These are phyloP conservation scores for Ganoderma multipileum DNA, from an alignment of 1,284 basidiomycete genomes.

Conservation along the genomic window DNA sequence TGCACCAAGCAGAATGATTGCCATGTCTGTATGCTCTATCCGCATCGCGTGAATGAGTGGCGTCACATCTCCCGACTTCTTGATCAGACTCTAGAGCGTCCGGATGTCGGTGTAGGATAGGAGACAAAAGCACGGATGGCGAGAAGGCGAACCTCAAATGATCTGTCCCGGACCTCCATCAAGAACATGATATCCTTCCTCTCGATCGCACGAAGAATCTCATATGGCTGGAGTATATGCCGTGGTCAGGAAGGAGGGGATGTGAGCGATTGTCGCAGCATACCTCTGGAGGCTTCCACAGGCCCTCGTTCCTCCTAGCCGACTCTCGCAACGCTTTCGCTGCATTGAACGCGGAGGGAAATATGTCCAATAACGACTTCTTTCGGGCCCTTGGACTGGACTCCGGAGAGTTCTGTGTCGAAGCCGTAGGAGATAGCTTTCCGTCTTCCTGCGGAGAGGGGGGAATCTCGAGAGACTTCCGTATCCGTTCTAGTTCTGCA, in stretches of 20 bases:
- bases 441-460: constrained; percentile 23
- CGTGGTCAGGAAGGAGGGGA: not conserved
- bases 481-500: constrained; percentile 46
- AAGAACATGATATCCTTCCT: constrained; percentile 75
- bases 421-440: constrained; percentile 14
- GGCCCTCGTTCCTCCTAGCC: constrained; percentile 11
- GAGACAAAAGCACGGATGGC: not conserved
- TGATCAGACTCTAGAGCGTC: constrained; percentile 67
- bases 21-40: constrained; percentile 76
- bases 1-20: constrained; percentile 78
- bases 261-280: constrained; percentile 18
- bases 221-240: constrained; percentile 61
- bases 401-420: constrained; percentile 14
- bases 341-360: constrained; percentile 36
- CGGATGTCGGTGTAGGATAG: not conserved
- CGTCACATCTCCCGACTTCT: constrained; percentile 75
- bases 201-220: constrained; percentile 79
- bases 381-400: constrained; percentile 25
- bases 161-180: constrained; percentile 80
- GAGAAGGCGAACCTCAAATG: constrained; percentile 67
- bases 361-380: constrained; percentile 32
- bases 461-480: constrained; percentile 31
- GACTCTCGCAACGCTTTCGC: constrained; percentile 23
- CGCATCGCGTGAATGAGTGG: constrained; percentile 84
- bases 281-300: constrained; percentile 72